phyloP scores from a whole-genome alignment of 1,284 basidiomycete species.

The Cutaneotrichosporon cyanovorans region DNA sequence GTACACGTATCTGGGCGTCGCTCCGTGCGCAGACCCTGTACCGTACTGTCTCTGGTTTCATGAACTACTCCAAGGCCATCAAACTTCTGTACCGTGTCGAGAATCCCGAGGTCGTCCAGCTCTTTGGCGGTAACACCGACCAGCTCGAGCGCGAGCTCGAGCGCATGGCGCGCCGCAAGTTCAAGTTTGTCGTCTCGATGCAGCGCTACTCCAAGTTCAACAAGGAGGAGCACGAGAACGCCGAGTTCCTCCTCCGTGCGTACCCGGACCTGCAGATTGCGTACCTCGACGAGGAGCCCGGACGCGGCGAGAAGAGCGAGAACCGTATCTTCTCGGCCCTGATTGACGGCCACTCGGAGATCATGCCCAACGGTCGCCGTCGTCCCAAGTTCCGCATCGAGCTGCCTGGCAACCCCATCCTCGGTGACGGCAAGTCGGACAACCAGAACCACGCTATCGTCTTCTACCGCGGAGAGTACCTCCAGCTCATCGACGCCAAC shows the following conservation, averaged over 20 bases:
- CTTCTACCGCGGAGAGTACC: constrained; percentile 97
- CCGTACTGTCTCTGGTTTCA: constrained; percentile 98
- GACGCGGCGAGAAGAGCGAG: constrained; percentile 90
- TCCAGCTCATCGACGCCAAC: constrained; percentile 98
- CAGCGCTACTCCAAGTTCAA: constrained; percentile 99
- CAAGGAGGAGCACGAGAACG: constrained; percentile 98
- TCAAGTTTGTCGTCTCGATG: constrained; percentile 99
- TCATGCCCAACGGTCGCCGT: constrained; percentile 77
- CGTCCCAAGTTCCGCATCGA: constrained; percentile 98
- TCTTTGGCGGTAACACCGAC: constrained; percentile 96
- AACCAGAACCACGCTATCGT: constrained; percentile 99
- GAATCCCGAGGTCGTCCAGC: constrained; percentile 96
- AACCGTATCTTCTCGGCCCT: constrained; percentile 90
- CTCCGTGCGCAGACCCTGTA: constrained; percentile 97
- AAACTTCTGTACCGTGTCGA: constrained; percentile 99
- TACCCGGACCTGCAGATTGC: constrained; percentile 98
- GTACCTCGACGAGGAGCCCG: constrained; percentile 92
- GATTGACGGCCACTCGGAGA: constrained; percentile 97
- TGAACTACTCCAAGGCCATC: constrained; percentile 99
- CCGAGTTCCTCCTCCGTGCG: constrained; percentile 95
- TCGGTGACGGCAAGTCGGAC: constrained; percentile 98
- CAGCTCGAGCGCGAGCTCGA: constrained; percentile 94
- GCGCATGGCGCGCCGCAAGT: constrained; percentile 94
- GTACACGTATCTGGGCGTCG: constrained; percentile 98
- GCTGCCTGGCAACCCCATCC: constrained; percentile 95